Conservation (phyloP, 768 basidiomycete genomes). For the Suillus decipiens region DNA sequence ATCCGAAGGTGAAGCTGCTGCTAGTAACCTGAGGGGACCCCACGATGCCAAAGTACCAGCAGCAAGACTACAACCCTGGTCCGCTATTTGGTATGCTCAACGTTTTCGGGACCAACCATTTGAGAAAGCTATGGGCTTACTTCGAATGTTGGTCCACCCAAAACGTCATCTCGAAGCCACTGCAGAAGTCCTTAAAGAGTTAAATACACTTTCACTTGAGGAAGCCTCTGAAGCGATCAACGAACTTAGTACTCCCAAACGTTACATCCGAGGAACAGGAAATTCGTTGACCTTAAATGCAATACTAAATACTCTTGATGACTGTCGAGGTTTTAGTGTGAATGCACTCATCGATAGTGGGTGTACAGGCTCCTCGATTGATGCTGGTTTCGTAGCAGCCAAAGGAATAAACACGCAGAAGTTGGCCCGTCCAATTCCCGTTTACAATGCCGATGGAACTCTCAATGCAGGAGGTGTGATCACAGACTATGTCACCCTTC, state of each 20-base stretch:
- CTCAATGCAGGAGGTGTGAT: conserved; percentile 19
- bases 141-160: neutral
- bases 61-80: conserved; percentile 7
- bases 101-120: conserved; percentile 5
- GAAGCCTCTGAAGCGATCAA: conserved; percentile 8
- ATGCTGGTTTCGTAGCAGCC: conserved; percentile 13
- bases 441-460: conserved; percentile 22
- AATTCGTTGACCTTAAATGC: too few relatives aligned
- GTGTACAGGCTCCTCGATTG: conserved; percentile 24
- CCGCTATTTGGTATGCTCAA: conserved; percentile 11
- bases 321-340: neutral
- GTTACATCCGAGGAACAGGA: neutral
- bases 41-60: neutral
- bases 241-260: conserved; percentile 10
- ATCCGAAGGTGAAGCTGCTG: neutral
- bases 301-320: neutral
- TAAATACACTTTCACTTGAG: neutral
- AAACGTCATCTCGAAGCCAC: neutral
- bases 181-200: neutral
- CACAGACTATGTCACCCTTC: conserved; percentile 9
- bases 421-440: conserved; percentile 16
- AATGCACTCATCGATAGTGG: conserved; percentile 22
- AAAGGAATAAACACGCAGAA: conserved; percentile 9
- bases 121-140: conserved; percentile 3
- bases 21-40: neutral